Conservation (phyloP, 345 rosid species). For the Eucalyptus caleyi region DNA sequence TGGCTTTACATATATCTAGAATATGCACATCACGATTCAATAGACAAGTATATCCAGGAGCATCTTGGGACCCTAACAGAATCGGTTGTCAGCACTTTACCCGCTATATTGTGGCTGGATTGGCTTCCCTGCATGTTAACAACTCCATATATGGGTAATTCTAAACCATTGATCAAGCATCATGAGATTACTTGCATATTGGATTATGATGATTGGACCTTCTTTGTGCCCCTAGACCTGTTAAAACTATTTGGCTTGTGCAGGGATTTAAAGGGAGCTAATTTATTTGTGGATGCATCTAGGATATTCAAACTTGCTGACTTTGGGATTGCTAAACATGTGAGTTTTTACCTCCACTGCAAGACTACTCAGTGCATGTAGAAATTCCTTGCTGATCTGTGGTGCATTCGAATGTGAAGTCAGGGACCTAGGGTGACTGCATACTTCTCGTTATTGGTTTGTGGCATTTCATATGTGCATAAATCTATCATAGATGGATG, state of each 20-base stretch:
- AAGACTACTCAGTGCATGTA: not conserved
- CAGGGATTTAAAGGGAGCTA: constrained; percentile 7
- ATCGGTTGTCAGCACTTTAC: not conserved
- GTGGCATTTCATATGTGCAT: not conserved
- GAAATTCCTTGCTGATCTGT: not conserved
- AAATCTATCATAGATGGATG: not conserved
- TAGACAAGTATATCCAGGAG: not conserved
- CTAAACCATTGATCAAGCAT: not conserved
- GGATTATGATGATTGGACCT: not conserved
- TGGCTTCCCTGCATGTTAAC: not conserved
- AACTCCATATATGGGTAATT: not conserved
- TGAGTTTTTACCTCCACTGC: not conserved
- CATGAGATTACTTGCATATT: not conserved
- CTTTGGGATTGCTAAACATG: no score
- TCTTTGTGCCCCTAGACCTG: not conserved
- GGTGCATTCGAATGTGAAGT: not conserved
- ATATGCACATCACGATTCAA: not conserved
- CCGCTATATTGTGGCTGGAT: not conserved
- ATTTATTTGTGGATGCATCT: not conserved
- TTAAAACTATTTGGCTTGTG: not conserved
- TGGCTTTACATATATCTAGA: not conserved
- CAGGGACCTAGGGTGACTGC: not conserved
- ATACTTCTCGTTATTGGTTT: not conserved
- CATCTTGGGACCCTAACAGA: not conserved
- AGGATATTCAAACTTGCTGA: constrained; percentile 1